Conservation (phyloP, 2,329 filamentous ascomycete genomes). For the Cyanodermella asteris region DNA sequence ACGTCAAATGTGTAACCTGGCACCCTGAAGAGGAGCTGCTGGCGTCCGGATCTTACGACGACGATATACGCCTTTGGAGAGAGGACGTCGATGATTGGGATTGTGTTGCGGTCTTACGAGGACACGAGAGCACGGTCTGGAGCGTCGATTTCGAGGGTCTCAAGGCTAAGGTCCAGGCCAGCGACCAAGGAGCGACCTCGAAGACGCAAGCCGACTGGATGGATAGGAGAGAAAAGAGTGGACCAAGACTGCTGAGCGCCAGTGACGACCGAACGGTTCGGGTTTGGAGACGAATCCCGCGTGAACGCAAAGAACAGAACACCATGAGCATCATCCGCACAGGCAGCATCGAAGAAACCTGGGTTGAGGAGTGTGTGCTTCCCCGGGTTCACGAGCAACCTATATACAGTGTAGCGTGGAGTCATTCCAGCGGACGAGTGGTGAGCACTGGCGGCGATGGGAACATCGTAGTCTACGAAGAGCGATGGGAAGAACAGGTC, state of each 20-base stretch:
- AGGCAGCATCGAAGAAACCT: conserved; percentile 51
- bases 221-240: conserved; percentile 14
- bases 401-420: conserved; percentile 74
- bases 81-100: conserved; percentile 91
- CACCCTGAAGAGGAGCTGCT: conserved; percentile 62
- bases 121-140: conserved; percentile 79
- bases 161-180: conserved; percentile 14
- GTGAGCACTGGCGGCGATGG: conserved; percentile 85
- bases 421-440: conserved; percentile 49
- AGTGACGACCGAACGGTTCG: conserved; percentile 65
- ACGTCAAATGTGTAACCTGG: conserved; percentile 90
- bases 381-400: conserved; percentile 58
- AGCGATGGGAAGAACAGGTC: conserved; percentile 15
- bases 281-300: conserved; percentile 49
- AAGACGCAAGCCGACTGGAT: conserved; percentile 5
- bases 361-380: conserved; percentile 56
- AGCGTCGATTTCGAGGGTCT: conserved; percentile 44
- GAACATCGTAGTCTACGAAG: conserved; percentile 55
- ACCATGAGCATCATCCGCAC: conserved; percentile 77
- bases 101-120: conserved; percentile 60
- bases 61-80: conserved; percentile 70
- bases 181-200: conserved; percentile 4
- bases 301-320: conserved; percentile 24
- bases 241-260: conserved; percentile 50
- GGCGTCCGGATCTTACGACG: conserved; percentile 83